phyloP scores from a whole-genome alignment of 768 basidiomycete species.

The Boletus edulis region DNA sequence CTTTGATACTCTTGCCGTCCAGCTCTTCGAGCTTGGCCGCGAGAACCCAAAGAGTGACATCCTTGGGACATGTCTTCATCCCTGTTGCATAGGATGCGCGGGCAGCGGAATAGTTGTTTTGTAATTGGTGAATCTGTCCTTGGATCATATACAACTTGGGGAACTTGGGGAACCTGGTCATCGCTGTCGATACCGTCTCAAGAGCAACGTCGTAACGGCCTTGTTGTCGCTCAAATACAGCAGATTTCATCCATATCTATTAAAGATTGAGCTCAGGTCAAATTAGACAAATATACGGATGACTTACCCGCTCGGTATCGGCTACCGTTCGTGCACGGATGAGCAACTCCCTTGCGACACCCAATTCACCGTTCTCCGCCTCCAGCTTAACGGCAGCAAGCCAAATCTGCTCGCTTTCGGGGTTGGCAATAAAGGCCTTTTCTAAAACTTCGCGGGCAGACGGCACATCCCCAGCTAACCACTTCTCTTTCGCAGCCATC shows the following conservation, averaged over 20 bases:
- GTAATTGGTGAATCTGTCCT: constrained; percentile 80
- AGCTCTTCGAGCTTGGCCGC: constrained; percentile 86
- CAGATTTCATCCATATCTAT: constrained; percentile 99
- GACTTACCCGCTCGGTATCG: constrained; percentile 81
- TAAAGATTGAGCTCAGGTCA: background rate
- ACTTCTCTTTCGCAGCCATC: constrained; percentile 98
- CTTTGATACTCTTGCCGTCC: constrained; percentile 91
- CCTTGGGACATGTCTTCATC: constrained; percentile 83
- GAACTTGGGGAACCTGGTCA: constrained; percentile 83
- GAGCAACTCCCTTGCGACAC: constrained; percentile 81
- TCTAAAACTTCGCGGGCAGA: constrained; percentile 90
- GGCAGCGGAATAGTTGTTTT: constrained; percentile 59
- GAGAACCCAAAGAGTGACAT: constrained; percentile 84
- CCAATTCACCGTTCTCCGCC: constrained; percentile 93
- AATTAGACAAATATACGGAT: too few species aligned
- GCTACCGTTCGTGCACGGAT: constrained; percentile 88
- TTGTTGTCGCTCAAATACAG: constrained; percentile 91
- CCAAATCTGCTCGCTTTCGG: constrained; percentile 97
- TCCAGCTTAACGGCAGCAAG: constrained; percentile 96
- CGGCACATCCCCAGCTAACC: constrained; percentile 84
- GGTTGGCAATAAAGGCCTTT: constrained; percentile 89
- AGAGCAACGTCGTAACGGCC: constrained; percentile 72
- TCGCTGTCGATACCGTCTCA: constrained; percentile 67
- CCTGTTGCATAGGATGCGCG: constrained; percentile 83
- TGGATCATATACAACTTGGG: constrained; percentile 97